phyloP scores from a whole-genome alignment of 352 stramenopile genomes.

The Globisporangium cederbergense region DNA sequence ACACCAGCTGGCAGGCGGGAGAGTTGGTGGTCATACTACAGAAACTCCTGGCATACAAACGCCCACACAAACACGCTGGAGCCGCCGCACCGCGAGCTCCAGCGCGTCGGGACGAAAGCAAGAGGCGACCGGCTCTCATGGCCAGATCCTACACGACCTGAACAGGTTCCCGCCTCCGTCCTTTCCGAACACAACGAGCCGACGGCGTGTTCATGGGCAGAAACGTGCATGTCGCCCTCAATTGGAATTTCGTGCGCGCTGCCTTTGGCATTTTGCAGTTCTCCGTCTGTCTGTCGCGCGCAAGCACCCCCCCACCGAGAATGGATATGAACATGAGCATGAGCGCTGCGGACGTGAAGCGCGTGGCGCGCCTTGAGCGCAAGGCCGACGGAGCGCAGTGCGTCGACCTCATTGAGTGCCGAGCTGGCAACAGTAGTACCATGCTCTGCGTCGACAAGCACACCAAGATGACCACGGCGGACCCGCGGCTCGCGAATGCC shows the following conservation, averaged over 20 bases:
- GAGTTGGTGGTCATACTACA: background rate
- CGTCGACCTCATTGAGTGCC: constrained; percentile 56
- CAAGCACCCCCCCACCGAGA: background rate
- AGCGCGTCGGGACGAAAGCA: background rate
- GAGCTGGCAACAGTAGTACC: background rate
- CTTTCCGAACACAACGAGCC: background rate
- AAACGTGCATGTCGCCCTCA: background rate
- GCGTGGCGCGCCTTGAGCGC: constrained; percentile 32
- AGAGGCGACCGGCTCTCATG: background rate
- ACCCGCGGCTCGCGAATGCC: constrained; percentile 23
- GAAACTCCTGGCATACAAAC: constrained; percentile 3
- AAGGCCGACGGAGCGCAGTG: constrained; percentile 31
- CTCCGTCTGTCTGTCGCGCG: background rate
- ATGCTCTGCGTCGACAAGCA: constrained; percentile 60
- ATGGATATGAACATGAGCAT: background rate
- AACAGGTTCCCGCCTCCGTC: background rate
- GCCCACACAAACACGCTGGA: background rate
- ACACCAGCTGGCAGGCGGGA: background rate
- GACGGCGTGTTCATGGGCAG: background rate
- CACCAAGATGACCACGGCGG: constrained; percentile 35
- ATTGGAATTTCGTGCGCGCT: background rate
- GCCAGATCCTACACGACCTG: no score
- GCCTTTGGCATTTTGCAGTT: background rate
- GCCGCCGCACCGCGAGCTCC: no score
- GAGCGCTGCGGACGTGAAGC: background rate